phyloP scores from a whole-genome alignment of 2,329 filamentous ascomycete genomes.

The Ceratocystis cacaofunesta region DNA sequence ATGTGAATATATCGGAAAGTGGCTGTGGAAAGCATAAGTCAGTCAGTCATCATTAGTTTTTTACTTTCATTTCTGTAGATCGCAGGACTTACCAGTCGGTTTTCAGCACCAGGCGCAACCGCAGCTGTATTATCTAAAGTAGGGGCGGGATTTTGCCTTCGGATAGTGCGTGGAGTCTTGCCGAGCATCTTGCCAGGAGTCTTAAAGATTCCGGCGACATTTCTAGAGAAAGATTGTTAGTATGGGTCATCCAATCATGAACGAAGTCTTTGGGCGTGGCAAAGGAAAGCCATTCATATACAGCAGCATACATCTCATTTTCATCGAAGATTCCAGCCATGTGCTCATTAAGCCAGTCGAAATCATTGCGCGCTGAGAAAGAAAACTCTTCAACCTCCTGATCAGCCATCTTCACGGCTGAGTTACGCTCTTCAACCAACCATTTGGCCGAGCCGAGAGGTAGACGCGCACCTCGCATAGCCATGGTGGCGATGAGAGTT shows the following conservation, averaged over 20 bases:
- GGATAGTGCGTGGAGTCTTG: constrained; percentile 60
- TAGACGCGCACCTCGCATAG: constrained; percentile 42
- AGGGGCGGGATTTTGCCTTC: constrained; percentile 38
- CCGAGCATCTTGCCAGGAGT: constrained; percentile 71
- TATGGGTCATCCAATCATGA: not conserved
- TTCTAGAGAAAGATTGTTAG: constrained; percentile 37
- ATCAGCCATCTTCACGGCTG: constrained; percentile 58
- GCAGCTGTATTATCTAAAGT: not conserved
- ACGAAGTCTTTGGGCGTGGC: too few relatives aligned
- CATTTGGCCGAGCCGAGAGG: constrained; percentile 71
- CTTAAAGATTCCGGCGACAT: constrained; percentile 91
- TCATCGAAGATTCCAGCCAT: constrained; percentile 88
- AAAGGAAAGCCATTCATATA: too few relatives aligned
- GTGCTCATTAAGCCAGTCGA: constrained; percentile 98
- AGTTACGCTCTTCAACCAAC: constrained; percentile 70
- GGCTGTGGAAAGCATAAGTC: constrained; percentile 29
- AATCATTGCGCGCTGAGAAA: constrained; percentile 80
- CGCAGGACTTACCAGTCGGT: not conserved
- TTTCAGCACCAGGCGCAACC: not conserved
- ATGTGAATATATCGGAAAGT: constrained; percentile 40
- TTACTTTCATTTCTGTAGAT: not conserved
- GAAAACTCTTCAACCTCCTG: constrained; percentile 86
- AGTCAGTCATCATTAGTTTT: not conserved
- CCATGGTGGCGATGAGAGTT: constrained; percentile 19
- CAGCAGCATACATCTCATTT: constrained; percentile 54